phyloP scores from a whole-genome alignment of 2,329 filamentous ascomycete genomes.

The Nigrospora osmanthi region DNA sequence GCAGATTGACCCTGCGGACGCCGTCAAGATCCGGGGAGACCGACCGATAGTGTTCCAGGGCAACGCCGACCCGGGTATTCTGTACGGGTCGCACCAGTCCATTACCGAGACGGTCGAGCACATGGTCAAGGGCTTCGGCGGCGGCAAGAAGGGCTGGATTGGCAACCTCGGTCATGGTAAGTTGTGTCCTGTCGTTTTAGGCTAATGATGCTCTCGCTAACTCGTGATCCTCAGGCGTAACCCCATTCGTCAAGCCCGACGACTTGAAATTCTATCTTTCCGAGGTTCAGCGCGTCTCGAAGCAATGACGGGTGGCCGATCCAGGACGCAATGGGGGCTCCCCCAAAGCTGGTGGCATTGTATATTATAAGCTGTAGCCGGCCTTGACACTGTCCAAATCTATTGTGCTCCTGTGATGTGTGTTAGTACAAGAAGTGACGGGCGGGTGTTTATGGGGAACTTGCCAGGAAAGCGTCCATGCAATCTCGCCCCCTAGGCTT shows the following conservation, averaged over 20 bases:
- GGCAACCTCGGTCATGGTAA: slow-evolving; percentile 91
- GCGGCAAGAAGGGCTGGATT: slow-evolving; percentile 83
- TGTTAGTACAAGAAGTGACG: background rate
- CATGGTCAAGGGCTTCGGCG: slow-evolving; percentile 81
- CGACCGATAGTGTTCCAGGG: slow-evolving; percentile 77
- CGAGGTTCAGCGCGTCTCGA: slow-evolving; percentile 72
- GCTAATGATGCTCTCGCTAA: background rate
- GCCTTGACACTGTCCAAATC: slow-evolving; percentile 1
- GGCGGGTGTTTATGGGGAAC: slow-evolving; percentile 15
- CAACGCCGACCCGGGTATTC: slow-evolving; percentile 87
- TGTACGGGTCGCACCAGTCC: slow-evolving; percentile 76
- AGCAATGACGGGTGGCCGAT: slow-evolving; percentile 17
- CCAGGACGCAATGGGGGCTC: background rate
- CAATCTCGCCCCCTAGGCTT: slow-evolving; percentile 47
- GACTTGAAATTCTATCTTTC: slow-evolving; percentile 90
- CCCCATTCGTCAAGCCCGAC: slow-evolving; percentile 88
- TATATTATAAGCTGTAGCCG: too few relatives aligned
- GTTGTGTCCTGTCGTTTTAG: slow-evolving; percentile 16
- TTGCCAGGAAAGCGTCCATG: slow-evolving; percentile 55
- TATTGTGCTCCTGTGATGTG: slow-evolving; percentile 2
- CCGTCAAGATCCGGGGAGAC: slow-evolving; percentile 70
- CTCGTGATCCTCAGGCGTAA: slow-evolving; percentile 59
- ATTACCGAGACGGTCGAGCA: slow-evolving; percentile 77
- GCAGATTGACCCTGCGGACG: slow-evolving; percentile 82
- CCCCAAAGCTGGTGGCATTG: too few relatives aligned